Conservation (phyloP, 176 grass and related monocot genomes). For the Cocos nucifera region DNA sequence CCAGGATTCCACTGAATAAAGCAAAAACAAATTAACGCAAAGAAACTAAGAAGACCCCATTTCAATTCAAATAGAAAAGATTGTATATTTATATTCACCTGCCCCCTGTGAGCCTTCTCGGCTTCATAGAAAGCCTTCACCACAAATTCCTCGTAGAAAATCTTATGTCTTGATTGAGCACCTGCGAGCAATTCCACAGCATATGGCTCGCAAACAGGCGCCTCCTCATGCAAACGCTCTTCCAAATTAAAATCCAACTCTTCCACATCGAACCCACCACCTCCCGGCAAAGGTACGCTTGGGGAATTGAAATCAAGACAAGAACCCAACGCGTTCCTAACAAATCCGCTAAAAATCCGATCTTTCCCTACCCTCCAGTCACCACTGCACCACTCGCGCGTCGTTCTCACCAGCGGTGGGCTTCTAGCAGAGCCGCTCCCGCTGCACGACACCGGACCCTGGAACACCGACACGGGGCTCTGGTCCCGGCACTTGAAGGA, state of each 20-base stretch:
- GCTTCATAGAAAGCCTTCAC: conserved; percentile 80
- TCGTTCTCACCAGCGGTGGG: conserved; percentile 31
- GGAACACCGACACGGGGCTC: conserved; percentile 27
- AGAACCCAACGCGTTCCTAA: conserved; percentile 59
- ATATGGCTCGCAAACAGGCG: conserved; percentile 32
- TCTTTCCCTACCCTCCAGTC: conserved; percentile 30
- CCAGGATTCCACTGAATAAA: too few species aligned
- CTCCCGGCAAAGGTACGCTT: conserved; percentile 19
- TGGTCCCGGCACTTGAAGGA: conserved; percentile 60
- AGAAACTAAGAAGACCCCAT: too few species aligned
- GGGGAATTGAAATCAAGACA: conserved; percentile 60
- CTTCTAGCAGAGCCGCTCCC: conserved; percentile 39
- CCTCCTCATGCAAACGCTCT: conserved; percentile 18
- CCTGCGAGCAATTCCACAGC: conserved; percentile 44
- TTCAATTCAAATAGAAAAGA: too few species aligned
- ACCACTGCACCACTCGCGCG: conserved; percentile 16
- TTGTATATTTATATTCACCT: conserved; percentile 31
- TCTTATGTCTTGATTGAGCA: conserved; percentile 58
- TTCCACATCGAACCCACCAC: conserved; percentile 11
- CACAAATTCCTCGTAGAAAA: conserved; percentile 78
- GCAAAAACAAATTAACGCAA: too few species aligned
- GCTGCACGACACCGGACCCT: conserved; percentile 31
- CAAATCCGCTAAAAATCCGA: conserved; percentile 55
- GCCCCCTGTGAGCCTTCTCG: conserved; percentile 57
- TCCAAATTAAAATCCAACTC: conserved; percentile 50